Evolutionary conservation across 1,284 basidiomycete genomes (phyloP).

Genomic region (Sporisorium scitamineum): DNA sequence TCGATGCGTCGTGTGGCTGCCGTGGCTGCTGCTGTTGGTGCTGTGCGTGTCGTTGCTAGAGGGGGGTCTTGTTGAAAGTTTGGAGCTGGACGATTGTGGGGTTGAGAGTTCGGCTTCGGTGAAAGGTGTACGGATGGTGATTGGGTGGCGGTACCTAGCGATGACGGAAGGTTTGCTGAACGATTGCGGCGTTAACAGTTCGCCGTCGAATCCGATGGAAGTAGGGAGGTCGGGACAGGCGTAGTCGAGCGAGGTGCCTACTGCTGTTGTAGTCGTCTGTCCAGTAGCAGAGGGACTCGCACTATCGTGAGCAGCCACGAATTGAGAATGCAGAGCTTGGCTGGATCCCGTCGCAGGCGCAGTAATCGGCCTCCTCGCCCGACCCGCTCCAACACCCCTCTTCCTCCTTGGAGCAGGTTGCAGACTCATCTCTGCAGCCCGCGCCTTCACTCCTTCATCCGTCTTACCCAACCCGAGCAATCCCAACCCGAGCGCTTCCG

Average conservation of each 20-base stretch:
- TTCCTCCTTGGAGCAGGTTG: conserved; percentile 12
- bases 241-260: background rate
- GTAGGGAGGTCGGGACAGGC: background rate
- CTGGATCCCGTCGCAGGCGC: conserved; percentile 14
- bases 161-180: conserved; percentile 18
- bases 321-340: too few relatives aligned
- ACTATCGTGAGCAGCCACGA: too few relatives aligned
- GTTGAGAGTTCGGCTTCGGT: too few relatives aligned
- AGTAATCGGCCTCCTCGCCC: conserved; percentile 15
- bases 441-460: background rate
- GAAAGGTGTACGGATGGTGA: too few relatives aligned
- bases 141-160: background rate
- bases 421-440: conserved; percentile 2
- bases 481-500: background rate
- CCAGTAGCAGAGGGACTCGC: too few relatives aligned
- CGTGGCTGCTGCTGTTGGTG: background rate
- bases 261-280: too few relatives aligned
- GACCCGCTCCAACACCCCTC: conserved; percentile 2
- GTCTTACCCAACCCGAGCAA: background rate
- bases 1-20: background rate
- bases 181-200: conserved; percentile 30
- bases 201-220: background rate
- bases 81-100: too few relatives aligned
- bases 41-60: conserved; percentile 2
- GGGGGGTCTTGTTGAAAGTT: too few relatives aligned